Base-by-base conservation (phyloP, 2,329 filamentous ascomycete species). In the Aaosphaeria arxii region DNA sequence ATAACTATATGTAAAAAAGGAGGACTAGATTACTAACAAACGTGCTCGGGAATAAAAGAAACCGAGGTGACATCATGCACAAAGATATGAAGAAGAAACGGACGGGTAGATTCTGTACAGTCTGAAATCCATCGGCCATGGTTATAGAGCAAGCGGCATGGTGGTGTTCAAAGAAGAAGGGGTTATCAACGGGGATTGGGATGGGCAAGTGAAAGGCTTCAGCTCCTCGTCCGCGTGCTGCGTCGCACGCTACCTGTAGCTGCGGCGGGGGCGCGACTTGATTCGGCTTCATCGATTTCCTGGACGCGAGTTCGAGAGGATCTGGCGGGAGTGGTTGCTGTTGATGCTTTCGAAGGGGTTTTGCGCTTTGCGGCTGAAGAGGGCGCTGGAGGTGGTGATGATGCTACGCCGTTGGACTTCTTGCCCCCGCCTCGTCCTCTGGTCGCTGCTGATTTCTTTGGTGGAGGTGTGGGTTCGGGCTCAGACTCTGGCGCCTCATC, bases 201-300 rank as follows among this genome's bases (percentile, higher is more conserved):
- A 24, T 24, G 17, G 17, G 17, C 17, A 24, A 24, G 17, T 24
- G 17, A 24, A 24, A 24, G 17, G 17, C 17, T 24, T 45, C 40
- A 53, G 29, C 48, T 33, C 45, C 46, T 42, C 29, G 45, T 47
- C 7, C 59, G 57, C 9, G 48, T 52, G 47, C 59, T 63, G 32
- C 59, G 57, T 43, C 59, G 55, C 17, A 56, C 51, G 11, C 51
- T 47, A 29, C 53, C 55, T 38, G 60, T 61, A 5, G 47, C 46
- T 24, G 42, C 49, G 6, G 55, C 52, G 38, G 51, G 59, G 29
- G 50, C 44, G 6, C 51, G 35, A 13, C 31, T 43, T 30, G 47
- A 38, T n/a, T 51, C 48, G 33, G 45, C 53, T n/a, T 58, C 56
- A 2, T 29, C 38, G 30, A 54, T 62, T n/a, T 47, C 45, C 17